Base-by-base conservation (phyloP, 1,284 basidiomycete species). In the Cryptococcus sp. region DNA sequence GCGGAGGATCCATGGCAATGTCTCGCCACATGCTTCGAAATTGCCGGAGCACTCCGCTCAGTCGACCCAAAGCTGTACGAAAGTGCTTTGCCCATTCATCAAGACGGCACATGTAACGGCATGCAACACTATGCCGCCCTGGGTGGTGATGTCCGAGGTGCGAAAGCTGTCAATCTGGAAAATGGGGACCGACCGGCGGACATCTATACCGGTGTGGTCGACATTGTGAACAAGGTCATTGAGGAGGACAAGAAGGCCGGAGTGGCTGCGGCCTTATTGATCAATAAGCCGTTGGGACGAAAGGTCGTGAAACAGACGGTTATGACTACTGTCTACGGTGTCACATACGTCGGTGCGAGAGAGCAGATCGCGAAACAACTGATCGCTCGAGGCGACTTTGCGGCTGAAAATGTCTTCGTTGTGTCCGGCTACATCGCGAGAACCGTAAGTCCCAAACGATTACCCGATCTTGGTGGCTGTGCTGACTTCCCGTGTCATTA, bases 231-330 rank as follows among this genome's bases (percentile, higher is more conserved):
- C 66, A 83, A 83, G 60, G 69, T 82, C 7, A 77, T 77, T 15
- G 73, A 73, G 50, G 66, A 58, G 72, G 80, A 81, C 66, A 83
- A 83, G 55, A 78, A 76, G 67, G 80, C 79, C 17, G 87, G 85
- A 4, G 65, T 79, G 17, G 78, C 81, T 54, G 79, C 82, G 51
- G 93, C 93, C 0, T 66, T 81, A 53, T 68, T 90, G 65, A 82
- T 97, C 19, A 64, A 83, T 40, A 92, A 90, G 52, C 92, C 93
- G 74, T 84, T 99, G 45, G 84, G 91, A 7, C 81, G 96, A 48
- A 99, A 99, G 79, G 88, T 98, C 23, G 95, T 99, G 67, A 99
- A 99, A 83, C 95, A 99, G 81, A 98, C 95, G 19, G 91, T 98
- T 67, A 99, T 99, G 96, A 99, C 96, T 0, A 99, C 96, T 11